phyloP scores from a whole-genome alignment of 441 rosid species.

The Gossypium davidsonii region DNA sequence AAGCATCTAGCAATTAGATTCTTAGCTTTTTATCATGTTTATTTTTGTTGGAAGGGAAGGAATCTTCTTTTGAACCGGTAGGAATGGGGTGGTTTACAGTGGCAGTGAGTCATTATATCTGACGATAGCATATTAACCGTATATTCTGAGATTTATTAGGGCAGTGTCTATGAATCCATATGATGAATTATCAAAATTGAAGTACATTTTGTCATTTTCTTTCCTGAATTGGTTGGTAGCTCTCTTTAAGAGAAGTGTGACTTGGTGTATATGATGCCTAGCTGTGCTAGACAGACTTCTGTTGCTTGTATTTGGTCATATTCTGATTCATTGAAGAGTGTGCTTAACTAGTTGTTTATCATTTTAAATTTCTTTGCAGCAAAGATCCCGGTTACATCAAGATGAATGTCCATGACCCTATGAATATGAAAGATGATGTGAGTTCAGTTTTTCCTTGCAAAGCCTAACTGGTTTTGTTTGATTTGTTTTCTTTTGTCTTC shows the following conservation, averaged over 20 bases:
- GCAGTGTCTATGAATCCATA: slow-evolving; percentile 2
- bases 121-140: not conserved
- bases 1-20: not conserved
- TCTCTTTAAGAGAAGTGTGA: not conserved
- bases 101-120: not conserved
- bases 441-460: slow-evolving; percentile 24
- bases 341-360: not conserved
- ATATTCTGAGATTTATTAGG: not conserved
- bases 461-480: slow-evolving; percentile 11
- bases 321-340: not conserved
- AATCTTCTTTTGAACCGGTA: not conserved
- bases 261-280: not conserved
- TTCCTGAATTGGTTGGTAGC: not conserved
- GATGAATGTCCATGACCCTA: slow-evolving; percentile 71
- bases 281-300: not conserved
- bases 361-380: slow-evolving; percentile 39
- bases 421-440: slow-evolving; percentile 87
- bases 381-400: slow-evolving; percentile 93
- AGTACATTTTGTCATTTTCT: not conserved
- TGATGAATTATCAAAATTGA: not conserved
- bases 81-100: not conserved
- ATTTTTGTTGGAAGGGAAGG: not conserved
- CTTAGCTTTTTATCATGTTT: not conserved
- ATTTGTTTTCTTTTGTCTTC: not conserved
- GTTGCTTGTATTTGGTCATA: not conserved